Evolutionary conservation across 345 rosid genomes (phyloP).

Genomic region (Eucalyptus microcorys): DNA sequence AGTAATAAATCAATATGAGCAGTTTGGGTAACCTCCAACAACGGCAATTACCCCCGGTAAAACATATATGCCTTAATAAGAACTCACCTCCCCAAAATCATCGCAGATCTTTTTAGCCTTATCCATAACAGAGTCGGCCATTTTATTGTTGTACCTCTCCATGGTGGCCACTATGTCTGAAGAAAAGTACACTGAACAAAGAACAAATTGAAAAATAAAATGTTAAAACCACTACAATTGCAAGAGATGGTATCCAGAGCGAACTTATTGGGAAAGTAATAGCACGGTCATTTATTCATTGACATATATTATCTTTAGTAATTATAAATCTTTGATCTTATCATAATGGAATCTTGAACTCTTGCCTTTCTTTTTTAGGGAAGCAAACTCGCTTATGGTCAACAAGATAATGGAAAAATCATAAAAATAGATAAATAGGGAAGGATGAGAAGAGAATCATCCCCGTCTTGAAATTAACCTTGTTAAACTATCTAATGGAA

Average conservation of each 20-base stretch:
- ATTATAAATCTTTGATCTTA: background rate
- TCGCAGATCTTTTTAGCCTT: slow-evolving; percentile 31
- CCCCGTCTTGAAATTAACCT: background rate
- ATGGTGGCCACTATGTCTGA: slow-evolving; percentile 26
- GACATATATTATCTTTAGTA: background rate
- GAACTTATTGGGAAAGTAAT: background rate
- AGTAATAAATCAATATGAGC: background rate
- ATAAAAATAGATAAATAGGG: background rate
- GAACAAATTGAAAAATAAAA: background rate
- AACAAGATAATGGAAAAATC: background rate
- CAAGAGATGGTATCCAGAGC: background rate
- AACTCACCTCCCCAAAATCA: slow-evolving; percentile 11
- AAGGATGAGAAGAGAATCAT: background rate
- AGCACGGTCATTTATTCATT: background rate
- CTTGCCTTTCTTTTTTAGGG: background rate
- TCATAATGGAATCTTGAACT: background rate
- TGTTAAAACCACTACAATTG: no score
- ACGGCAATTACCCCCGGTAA: background rate
- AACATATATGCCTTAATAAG: background rate
- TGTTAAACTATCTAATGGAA: background rate
- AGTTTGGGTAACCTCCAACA: background rate
- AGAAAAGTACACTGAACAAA: slow-evolving; percentile 35
- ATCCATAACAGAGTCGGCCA: slow-evolving; percentile 23
- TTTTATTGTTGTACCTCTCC: slow-evolving; percentile 23
- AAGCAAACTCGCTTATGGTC: background rate